phyloP scores from a whole-genome alignment of 768 basidiomycete species.

The Filobasidium wieringae region DNA sequence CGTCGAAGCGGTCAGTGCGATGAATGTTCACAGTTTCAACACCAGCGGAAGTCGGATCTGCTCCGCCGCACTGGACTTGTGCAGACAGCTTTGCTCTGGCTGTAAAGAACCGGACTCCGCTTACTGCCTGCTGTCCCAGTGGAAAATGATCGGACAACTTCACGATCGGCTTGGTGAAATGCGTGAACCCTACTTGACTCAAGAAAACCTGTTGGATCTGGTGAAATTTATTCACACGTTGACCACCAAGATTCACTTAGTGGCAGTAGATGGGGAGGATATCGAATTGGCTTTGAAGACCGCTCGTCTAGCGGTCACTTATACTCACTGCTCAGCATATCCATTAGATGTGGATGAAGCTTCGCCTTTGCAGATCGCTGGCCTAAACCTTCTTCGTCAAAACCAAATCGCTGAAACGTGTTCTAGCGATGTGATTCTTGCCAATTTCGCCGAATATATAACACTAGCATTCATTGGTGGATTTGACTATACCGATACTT shows the following conservation, averaged over 20 bases:
- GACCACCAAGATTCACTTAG: too few relatives aligned
- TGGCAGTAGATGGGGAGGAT: too few relatives aligned
- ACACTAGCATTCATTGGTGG: conserved; percentile 71
- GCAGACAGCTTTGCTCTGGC: too few relatives aligned
- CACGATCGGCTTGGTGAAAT: too few relatives aligned
- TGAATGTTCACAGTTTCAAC: too few relatives aligned
- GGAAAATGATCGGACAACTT: not conserved
- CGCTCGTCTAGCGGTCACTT: conserved; percentile 46
- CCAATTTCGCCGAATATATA: conserved; percentile 71
- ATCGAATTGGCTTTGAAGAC: conserved; percentile 64
- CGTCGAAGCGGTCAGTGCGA: too few relatives aligned
- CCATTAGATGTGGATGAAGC: conserved; percentile 74
- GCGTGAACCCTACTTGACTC: too few relatives aligned
- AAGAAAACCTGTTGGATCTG: conserved; percentile 73
- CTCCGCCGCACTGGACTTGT: too few relatives aligned
- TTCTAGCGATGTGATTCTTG: conserved; percentile 48
- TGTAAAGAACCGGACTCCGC: too few relatives aligned
- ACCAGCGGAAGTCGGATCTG: too few relatives aligned
- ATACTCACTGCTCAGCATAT: conserved; percentile 71
- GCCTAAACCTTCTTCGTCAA: conserved; percentile 49
- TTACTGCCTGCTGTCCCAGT: too few relatives aligned
- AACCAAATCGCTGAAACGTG: not conserved
- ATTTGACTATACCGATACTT: conserved; percentile 6
- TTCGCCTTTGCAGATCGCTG: conserved; percentile 48
- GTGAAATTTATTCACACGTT: conserved; percentile 43